Conservation (phyloP, 2,329 filamentous ascomycete species). For the Fusarium sp. region DNA sequence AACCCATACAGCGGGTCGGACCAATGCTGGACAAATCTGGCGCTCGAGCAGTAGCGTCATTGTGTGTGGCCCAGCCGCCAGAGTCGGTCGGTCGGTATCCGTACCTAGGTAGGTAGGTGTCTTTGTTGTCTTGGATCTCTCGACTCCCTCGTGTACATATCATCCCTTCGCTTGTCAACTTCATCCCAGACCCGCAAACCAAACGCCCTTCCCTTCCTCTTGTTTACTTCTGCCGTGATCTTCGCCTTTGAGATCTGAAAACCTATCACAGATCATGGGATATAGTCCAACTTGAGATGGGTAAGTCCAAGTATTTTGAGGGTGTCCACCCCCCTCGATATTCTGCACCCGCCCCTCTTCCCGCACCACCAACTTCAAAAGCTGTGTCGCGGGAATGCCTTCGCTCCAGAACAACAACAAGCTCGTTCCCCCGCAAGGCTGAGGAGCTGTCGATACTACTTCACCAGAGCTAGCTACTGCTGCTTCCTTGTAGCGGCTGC, state of each 20-base stretch:
- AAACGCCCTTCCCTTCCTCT: conserved; percentile 18
- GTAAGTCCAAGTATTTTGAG: conserved; percentile 45
- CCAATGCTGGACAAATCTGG: conserved; percentile 36
- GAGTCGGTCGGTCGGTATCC: conserved; percentile 24
- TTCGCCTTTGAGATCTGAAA: conserved; percentile 28
- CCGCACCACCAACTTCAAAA: conserved; percentile 32
- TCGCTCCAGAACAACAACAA: conserved; percentile 26
- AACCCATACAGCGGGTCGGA: conserved; percentile 29
- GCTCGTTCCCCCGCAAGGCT: neutral
- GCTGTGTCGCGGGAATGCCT: conserved; percentile 42
- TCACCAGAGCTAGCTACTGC: neutral
- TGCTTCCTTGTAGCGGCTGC: conserved; percentile 1
- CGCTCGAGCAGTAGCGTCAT: conserved; percentile 37
- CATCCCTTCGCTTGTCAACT: conserved; percentile 40
- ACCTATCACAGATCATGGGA: conserved; percentile 48
- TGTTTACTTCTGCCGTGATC: conserved; percentile 13
- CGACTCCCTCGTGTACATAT: conserved; percentile 37
- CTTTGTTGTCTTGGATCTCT: conserved; percentile 32
- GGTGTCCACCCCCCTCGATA: conserved; percentile 34
- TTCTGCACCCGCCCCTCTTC: conserved; percentile 39
- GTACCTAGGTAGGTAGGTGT: conserved; percentile 1
- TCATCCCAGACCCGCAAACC: conserved; percentile 25
- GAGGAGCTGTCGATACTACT: neutral
- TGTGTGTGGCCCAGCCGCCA: conserved; percentile 32
- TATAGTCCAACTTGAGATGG: conserved; percentile 50